These are phyloP conservation scores for Oryza glaberrima DNA, from an alignment of 176 grass and related monocot genomes.

Conservation along the genomic window DNA sequence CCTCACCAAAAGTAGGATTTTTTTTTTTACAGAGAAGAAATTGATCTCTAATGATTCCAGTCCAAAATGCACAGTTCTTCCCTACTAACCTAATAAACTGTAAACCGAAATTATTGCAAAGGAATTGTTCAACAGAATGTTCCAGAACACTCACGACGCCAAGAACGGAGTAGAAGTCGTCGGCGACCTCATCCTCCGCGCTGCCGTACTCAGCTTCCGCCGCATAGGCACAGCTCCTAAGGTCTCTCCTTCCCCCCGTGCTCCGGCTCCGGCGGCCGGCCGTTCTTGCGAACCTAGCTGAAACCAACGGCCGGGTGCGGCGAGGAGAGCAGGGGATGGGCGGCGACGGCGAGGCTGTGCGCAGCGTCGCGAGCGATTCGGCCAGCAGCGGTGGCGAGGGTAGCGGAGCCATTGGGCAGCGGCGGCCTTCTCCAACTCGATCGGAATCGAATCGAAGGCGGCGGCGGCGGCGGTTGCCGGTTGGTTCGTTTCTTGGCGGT, in stretches of 20 bases:
- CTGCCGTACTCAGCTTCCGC: conserved; percentile 41
- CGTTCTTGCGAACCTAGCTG: conserved; percentile 11
- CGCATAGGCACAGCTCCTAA: conserved; percentile 35
- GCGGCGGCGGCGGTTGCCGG: conserved; percentile 6
- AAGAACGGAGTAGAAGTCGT: conserved; percentile 88
- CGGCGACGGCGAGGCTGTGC: conserved; percentile 21
- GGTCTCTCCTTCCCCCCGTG: conserved; percentile 19
- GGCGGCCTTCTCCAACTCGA: neutral
- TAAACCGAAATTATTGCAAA: neutral
- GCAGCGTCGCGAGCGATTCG: neutral
- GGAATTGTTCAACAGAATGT: neutral
- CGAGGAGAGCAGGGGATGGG: conserved; percentile 40
- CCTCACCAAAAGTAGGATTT: neutral
- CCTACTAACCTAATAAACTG: neutral
- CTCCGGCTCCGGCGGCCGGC: neutral
- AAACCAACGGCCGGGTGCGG: conserved; percentile 4
- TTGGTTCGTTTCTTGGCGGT: conserved; percentile 16
- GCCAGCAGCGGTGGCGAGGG: conserved; percentile 36
- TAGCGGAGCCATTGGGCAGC: conserved; percentile 25
- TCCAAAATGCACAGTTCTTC: neutral
- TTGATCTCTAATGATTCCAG: neutral
- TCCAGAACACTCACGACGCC: conserved; percentile 59
- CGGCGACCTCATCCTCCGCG: conserved; percentile 53
- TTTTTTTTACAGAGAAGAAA: neutral
- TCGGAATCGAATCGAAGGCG: neutral